phyloP scores from a whole-genome alignment of 106 monocot genomes.

The Allium cepa region DNA sequence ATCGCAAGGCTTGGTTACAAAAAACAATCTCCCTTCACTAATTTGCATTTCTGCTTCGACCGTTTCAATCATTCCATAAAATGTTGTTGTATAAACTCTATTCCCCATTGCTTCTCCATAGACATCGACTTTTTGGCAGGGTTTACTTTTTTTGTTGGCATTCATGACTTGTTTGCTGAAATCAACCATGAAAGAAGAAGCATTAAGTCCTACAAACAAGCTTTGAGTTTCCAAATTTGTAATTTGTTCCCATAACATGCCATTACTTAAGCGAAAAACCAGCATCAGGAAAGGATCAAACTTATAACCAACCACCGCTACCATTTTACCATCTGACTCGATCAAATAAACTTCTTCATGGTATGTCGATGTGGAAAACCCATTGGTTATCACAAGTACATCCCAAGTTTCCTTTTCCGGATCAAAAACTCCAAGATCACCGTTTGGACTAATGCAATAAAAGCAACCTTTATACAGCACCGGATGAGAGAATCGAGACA shows the following conservation, averaged over 20 bases:
- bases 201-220: background rate
- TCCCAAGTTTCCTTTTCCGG: background rate
- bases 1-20: background rate
- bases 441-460: background rate
- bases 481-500: background rate
- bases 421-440: background rate
- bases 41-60: background rate
- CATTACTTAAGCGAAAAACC: background rate
- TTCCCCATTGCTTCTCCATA: background rate
- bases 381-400: background rate
- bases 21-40: background rate
- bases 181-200: background rate
- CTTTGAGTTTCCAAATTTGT: background rate
- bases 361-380: background rate
- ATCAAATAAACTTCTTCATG: background rate
- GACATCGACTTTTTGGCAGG: too few species aligned
- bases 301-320: background rate
- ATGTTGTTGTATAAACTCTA: background rate
- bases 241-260: background rate
- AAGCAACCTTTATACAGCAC: background rate
- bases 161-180: background rate
- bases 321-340: background rate
- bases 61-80: background rate
- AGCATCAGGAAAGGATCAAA: background rate
- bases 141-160: too few species aligned